A percentile compares a stretch with the other conserved stretches of the same genome.
Evolutionary conservation across 352 stramenopile genomes (phyloP).

Genomic region (Phytophthora macrochlamydospora): DNA sequence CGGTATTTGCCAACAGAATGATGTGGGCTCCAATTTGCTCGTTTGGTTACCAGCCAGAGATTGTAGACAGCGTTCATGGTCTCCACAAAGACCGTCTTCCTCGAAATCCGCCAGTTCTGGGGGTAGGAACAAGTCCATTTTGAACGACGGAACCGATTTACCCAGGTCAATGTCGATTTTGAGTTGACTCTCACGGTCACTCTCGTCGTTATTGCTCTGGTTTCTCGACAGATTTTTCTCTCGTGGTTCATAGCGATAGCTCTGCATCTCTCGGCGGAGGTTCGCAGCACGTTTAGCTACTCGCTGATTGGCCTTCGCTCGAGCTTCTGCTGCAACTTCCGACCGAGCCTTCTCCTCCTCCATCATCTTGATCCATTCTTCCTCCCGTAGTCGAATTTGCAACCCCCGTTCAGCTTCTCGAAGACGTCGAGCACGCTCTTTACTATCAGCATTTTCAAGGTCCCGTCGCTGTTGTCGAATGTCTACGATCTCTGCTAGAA

Average conservation of each 20-base stretch:
- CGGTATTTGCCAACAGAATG: slow-evolving; percentile 39
- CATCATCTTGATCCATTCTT: slow-evolving; percentile 57
- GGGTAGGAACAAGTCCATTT: slow-evolving; percentile 23
- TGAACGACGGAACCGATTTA: slow-evolving; percentile 7
- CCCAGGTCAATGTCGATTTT: not conserved
- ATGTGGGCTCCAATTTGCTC: not conserved
- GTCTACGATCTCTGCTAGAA: slow-evolving; percentile 27
- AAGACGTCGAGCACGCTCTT: slow-evolving; percentile 47
- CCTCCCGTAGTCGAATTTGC: slow-evolving; percentile 42
- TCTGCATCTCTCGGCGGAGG: slow-evolving; percentile 39
- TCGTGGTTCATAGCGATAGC: slow-evolving; percentile 22
- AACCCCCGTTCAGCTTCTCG: slow-evolving; percentile 56
- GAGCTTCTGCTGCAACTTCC: slow-evolving; percentile 46
- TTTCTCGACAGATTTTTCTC: slow-evolving; percentile 12
- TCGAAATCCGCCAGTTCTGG: slow-evolving; percentile 68
- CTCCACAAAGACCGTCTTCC: slow-evolving; percentile 49
- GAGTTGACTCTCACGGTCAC: slow-evolving; percentile 4
- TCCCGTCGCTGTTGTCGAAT: slow-evolving; percentile 39
- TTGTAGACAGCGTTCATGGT: slow-evolving; percentile 4
- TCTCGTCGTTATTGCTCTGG: slow-evolving; percentile 24
- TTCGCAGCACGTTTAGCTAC: slow-evolving; percentile 34
- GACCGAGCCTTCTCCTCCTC: slow-evolving; percentile 55
- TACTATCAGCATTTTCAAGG: slow-evolving; percentile 49
- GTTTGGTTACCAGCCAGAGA: no score
- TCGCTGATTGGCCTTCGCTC: slow-evolving; percentile 52